phyloP scores from a whole-genome alignment of 179 eudicot genomes.

The Spergularia azorica region DNA sequence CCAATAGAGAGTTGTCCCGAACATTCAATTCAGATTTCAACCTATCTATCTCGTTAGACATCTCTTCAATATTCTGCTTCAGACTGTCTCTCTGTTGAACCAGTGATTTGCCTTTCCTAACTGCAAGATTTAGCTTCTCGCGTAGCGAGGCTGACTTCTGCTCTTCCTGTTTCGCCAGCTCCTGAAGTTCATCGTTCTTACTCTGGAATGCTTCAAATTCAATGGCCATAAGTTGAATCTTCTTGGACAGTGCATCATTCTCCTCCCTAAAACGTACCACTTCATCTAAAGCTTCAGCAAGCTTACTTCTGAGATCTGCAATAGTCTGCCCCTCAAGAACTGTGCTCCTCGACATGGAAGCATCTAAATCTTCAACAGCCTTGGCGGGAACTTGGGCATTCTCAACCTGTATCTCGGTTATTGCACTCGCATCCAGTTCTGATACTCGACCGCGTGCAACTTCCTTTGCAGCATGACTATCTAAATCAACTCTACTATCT shows the following conservation, averaged over 20 bases:
- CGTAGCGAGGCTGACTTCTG: conserved; percentile 81
- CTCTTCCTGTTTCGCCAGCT: conserved; percentile 78
- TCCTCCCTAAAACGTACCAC: conserved; percentile 57
- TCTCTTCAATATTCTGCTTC: conserved; percentile 70
- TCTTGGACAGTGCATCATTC: conserved; percentile 48
- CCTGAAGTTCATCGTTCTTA: conserved; percentile 55
- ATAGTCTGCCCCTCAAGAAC: conserved; percentile 39
- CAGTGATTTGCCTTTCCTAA: conserved; percentile 85
- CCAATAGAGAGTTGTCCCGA: conserved; percentile 53
- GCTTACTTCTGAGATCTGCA: conserved; percentile 43
- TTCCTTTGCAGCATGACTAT: conserved; percentile 24
- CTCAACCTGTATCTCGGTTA: conserved; percentile 18
- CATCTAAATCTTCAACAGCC: conserved; percentile 34
- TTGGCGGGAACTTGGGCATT: conserved; percentile 31
- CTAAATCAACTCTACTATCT: conserved; percentile 27
- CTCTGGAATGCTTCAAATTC: conserved; percentile 49
- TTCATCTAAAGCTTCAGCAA: conserved; percentile 58
- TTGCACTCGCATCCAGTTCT: conserved; percentile 22
- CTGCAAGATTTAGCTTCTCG: conserved; percentile 94
- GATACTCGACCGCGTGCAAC: conserved; percentile 11
- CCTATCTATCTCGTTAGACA: conserved; percentile 53
- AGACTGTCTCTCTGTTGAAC: conserved; percentile 90
- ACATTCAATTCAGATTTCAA: conserved; percentile 54
- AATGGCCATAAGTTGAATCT: conserved; percentile 48
- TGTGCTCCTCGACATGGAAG: conserved; percentile 29